Evolutionary conservation across 139 green algal species (phyloP).

Genomic region (Gonium pectorale): DNA sequence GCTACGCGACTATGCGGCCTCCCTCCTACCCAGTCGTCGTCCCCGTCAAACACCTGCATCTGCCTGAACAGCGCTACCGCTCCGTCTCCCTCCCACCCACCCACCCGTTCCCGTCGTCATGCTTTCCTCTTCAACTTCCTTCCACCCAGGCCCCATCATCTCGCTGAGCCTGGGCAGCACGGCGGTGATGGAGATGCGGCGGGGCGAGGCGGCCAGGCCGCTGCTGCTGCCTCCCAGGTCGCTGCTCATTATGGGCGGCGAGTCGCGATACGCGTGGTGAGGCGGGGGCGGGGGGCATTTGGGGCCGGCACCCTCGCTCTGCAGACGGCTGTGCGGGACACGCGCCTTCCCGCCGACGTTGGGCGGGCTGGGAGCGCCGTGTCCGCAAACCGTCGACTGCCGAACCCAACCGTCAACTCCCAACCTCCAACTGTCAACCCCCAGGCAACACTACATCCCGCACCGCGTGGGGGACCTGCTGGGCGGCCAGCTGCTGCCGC

Average conservation of each 20-base stretch:
- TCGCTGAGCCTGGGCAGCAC: slow-evolving; percentile 84
- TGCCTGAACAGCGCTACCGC: too few species aligned
- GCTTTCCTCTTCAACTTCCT: not conserved
- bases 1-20: too few species aligned
- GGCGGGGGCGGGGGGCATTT: not conserved
- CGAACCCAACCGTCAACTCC: too few species aligned
- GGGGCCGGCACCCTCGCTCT: too few species aligned
- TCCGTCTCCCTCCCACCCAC: too few species aligned
- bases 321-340: too few species aligned
- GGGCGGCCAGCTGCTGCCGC: slow-evolving; percentile 41
- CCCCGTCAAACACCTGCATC: too few species aligned
- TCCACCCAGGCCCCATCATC: slow-evolving; percentile 76
- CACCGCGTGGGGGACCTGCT: slow-evolving; percentile 84
- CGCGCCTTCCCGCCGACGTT: too few species aligned
- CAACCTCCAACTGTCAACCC: too few species aligned
- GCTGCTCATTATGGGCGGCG: slow-evolving; percentile 89
- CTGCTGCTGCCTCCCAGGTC: slow-evolving; percentile 86
- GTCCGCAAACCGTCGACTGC: too few species aligned
- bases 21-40: too few species aligned
- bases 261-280: slow-evolving; percentile 88
- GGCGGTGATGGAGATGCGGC: slow-evolving; percentile 91
- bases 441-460: slow-evolving; percentile 95
- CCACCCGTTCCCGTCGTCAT: not conserved
- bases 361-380: too few species aligned
- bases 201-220: slow-evolving; percentile 35